Evolutionary conservation across 2,329 filamentous ascomycete genomes (phyloP).

Genomic region (Fusarium penzigii): DNA sequence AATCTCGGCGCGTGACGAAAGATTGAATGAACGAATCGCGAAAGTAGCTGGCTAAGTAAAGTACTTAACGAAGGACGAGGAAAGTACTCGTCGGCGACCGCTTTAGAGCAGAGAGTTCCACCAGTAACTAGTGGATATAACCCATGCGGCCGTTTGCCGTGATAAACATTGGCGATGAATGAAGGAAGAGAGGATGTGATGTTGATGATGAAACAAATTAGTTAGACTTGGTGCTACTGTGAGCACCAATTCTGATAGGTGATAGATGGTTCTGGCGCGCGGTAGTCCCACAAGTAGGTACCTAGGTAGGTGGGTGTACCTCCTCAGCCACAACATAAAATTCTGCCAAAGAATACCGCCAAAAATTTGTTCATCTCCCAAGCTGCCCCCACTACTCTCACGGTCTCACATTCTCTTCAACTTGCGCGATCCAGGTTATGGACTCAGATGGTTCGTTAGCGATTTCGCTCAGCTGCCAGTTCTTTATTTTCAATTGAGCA

Average conservation of each 20-base stretch:
- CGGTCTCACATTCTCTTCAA: slow-evolving; percentile 19
- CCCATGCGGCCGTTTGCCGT: no score
- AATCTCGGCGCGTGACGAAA: no score
- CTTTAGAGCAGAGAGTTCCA: neutral
- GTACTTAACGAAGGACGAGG: no score
- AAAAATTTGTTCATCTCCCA: slow-evolving; percentile 41
- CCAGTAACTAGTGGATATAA: no score
- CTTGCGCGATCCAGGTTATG: slow-evolving; percentile 21
- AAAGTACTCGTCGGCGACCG: no score
- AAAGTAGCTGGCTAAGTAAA: no score
- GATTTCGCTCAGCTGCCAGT: slow-evolving; percentile 26
- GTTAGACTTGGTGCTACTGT: neutral
- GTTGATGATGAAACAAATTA: slow-evolving; percentile 11
- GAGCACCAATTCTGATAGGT: neutral
- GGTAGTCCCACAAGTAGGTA: no score
- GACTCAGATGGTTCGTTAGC: slow-evolving; percentile 23
- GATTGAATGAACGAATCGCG: no score
- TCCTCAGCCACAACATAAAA: slow-evolving; percentile 22
- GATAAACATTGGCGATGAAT: neutral
- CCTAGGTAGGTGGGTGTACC: no score
- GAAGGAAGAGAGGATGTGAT: slow-evolving; percentile 3
- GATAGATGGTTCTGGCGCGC: no score
- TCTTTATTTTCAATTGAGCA: slow-evolving; percentile 16
- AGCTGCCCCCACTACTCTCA: slow-evolving; percentile 25
- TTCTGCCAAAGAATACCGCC: slow-evolving; percentile 48